Conservation (phyloP, 352 stramenopile species). For the Phytophthora cactorum region DNA sequence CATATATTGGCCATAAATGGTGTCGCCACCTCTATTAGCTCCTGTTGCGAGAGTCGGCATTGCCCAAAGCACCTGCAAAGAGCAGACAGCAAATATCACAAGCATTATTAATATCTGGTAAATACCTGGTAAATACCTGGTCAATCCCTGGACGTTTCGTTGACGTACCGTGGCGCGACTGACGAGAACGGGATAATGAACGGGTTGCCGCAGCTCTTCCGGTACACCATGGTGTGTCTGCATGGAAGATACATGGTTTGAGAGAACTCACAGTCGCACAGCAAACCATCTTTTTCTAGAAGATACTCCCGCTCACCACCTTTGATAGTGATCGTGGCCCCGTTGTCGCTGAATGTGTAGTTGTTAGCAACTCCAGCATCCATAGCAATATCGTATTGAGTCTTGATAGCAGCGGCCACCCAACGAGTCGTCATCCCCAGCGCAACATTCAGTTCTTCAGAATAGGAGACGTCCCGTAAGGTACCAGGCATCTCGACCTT, state of each 20-base stretch:
- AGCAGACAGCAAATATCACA: neutral
- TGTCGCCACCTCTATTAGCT: neutral
- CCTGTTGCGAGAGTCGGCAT: neutral
- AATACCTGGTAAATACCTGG: conserved; percentile 5
- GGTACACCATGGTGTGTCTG: neutral
- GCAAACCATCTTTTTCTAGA: neutral
- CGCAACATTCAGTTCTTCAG: conserved; percentile 3
- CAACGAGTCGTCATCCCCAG: conserved; percentile 8
- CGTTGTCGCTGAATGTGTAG: conserved; percentile 8
- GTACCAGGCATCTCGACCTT: conserved; percentile 2
- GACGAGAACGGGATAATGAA: conserved; percentile 13
- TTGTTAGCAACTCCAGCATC: neutral
- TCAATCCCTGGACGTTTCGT: neutral
- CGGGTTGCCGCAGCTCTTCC: neutral
- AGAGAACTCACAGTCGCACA: neutral
- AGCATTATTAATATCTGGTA: neutral
- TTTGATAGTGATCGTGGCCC: conserved; percentile 10
- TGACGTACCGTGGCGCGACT: conserved; percentile 6
- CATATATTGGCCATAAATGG: conserved; percentile 15
- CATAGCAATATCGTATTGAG: neutral
- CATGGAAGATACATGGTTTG: neutral
- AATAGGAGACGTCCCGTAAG: neutral
- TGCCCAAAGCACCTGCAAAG: conserved; percentile 11
- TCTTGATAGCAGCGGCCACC: conserved; percentile 2
- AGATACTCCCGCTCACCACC: neutral